Evolutionary conservation across 331 rosid species (phyloP), one percentile per base, ranked within the genome.

Genomic region (Cydonia oblonga): DNA sequence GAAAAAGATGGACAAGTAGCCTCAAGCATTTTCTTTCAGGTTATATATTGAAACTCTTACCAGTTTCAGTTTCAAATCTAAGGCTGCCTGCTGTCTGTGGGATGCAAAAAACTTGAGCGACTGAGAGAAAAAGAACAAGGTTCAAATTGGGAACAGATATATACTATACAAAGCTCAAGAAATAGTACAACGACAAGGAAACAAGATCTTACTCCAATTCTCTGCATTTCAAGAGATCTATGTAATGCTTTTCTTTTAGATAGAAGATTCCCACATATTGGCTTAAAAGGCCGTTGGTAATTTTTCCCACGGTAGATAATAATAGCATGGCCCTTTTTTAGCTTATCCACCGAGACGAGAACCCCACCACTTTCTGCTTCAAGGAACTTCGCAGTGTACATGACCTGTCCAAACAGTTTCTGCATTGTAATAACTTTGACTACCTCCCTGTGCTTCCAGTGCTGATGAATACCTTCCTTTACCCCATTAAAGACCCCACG

Each of bases 391-490:
- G 98, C 88, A 33, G 96, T 92, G 81, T 78, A 22, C 42, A 81
- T 76, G 81, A 90, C 92, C 73, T 73, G 90, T 23, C 72, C 73
- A 52, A 82, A 73, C 58, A 53, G 63, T 83, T 79, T 90, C 84
- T 92, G 98, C 96, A 82, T 92, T 3, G 96, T 88, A 53, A 92
- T 83, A 68, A 92, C 90, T 78, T 90, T 92, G n/a, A 81, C 96
- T 24, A 92, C 82, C 86, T 92, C 98, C 77, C 90, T 90, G 81
- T 86, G 86, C 80, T 92, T 92, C 98, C 96, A 92, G n/a, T 92
- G 92, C 77, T 92, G 98, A 78, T 80, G 87, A 64, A 92, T 68
- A 38, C 96, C 95, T 88, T 92, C 97, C 72, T 90, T 67, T n/a
- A 92, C 91, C 51, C 97, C 97, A 77, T 85, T 90, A 71, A 92